Percentiles rank a stretch among this genome's conserved stretches.
These are phyloP conservation scores for Calonectria pauciramosa DNA, from an alignment of 2,329 filamentous ascomycete genomes.

Conservation along the genomic window DNA sequence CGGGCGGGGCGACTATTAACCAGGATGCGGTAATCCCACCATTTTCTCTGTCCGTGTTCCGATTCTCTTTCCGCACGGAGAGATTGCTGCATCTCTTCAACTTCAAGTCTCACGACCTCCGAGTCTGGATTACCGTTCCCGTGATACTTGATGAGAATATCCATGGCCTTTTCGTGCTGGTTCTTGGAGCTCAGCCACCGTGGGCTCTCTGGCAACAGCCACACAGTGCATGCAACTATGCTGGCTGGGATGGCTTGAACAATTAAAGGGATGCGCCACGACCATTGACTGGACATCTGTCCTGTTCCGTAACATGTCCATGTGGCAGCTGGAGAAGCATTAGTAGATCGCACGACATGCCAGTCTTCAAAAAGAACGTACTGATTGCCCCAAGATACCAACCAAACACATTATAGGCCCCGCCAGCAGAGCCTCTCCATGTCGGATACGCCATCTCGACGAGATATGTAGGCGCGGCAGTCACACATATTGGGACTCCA, in stretches of 20 bases:
- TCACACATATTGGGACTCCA: constrained; percentile 34
- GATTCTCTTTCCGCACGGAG: neutral
- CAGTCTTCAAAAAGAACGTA: neutral
- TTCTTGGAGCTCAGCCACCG: constrained; percentile 7
- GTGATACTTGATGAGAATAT: constrained; percentile 6
- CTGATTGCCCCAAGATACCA: constrained; percentile 14
- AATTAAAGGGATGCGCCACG: neutral
- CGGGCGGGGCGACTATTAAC: neutral
- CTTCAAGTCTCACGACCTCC: neutral
- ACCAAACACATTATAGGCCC: constrained; percentile 35
- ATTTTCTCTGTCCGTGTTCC: neutral
- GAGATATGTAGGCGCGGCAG: constrained; percentile 37
- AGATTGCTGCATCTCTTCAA: constrained; percentile 15
- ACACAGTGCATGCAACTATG: neutral
- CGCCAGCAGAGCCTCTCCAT: constrained; percentile 41
- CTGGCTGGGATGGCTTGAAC: neutral
- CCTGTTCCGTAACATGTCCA: constrained; percentile 3
- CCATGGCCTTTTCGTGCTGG: neutral
- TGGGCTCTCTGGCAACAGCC: constrained; percentile 3
- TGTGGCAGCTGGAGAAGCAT: neutral
- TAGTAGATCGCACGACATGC: neutral
- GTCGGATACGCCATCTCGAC: constrained; percentile 44
- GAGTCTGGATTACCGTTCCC: neutral
- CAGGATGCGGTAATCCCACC: constrained; percentile 15
- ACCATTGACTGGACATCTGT: neutral